Evolutionary conservation across 306 rosid species (phyloP).

Genomic region (Vigna hirtella): DNA sequence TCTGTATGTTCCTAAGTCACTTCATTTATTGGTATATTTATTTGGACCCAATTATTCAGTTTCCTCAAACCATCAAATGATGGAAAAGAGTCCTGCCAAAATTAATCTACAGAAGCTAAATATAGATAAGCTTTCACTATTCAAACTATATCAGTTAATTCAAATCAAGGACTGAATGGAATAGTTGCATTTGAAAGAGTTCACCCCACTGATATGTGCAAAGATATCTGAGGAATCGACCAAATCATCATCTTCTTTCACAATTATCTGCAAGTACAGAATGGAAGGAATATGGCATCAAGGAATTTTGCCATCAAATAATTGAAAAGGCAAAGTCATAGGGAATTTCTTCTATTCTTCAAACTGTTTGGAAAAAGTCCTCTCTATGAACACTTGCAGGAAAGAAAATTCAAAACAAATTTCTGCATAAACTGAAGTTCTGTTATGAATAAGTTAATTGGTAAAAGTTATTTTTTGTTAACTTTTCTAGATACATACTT

Average conservation of each 20-base stretch:
- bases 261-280: constrained; percentile 67
- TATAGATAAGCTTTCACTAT: constrained; percentile 12
- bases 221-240: constrained; percentile 95
- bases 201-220: constrained; percentile 98
- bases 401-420: too few species aligned
- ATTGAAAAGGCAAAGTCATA: constrained; percentile 38
- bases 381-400: too few species aligned
- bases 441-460: too few species aligned
- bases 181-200: constrained; percentile 94
- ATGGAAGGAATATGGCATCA: constrained; percentile 44
- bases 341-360: constrained; percentile 18
- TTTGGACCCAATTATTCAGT: constrained; percentile 65
- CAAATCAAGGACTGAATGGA: constrained; percentile 92
- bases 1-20: constrained; percentile 53
- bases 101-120: constrained; percentile 52
- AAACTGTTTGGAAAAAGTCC: too few species aligned
- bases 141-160: constrained; percentile 35
- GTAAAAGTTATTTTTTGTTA: too few species aligned
- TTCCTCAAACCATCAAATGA: constrained; percentile 48
- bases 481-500: too few species aligned
- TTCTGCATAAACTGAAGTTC: too few species aligned
- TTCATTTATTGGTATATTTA: constrained; percentile 51
- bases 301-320: constrained; percentile 36
- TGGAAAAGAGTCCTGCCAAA: constrained; percentile 67
- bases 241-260: constrained; percentile 94